These are phyloP conservation scores for Candida methanosorbosa DNA, from an alignment of 805 yeast species.

Conservation along the genomic window DNA sequence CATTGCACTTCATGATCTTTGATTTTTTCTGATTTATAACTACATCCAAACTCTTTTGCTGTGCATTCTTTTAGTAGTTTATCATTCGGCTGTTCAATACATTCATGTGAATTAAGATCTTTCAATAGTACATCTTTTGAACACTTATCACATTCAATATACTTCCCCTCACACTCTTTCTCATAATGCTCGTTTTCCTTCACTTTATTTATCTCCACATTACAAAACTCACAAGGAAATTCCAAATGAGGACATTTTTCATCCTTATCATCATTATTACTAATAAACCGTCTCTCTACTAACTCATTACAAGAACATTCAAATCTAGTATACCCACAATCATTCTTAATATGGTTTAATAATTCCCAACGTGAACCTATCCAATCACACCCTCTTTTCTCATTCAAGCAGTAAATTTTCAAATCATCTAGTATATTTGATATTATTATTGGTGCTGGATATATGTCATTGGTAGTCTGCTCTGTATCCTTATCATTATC, in stretches of 20 bases:
- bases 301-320: conserved; percentile 24
- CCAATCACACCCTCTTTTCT: conserved; percentile 47
- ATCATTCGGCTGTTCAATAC: no score
- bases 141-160: conserved; percentile 24
- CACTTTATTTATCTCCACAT: conserved; percentile 18
- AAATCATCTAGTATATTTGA: conserved; percentile 56
- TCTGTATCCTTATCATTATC: conserved; percentile 6
- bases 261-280: conserved; percentile 1
- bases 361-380: conserved; percentile 51
- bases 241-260: conserved; percentile 31
- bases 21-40: no score
- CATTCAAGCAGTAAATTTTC: conserved; percentile 45
- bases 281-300: conserved; percentile 12
- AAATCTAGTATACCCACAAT: conserved; percentile 30
- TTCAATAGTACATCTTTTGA: no score
- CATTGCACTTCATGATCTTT: conserved; percentile 22
- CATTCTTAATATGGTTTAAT: conserved; percentile 35
- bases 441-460: conserved; percentile 49
- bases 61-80: no score
- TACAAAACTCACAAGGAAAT: conserved; percentile 30
- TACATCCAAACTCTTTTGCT: no score
- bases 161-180: conserved; percentile 30
- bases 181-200: conserved; percentile 27
- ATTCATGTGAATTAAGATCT: no score
- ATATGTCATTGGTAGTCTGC: conserved; percentile 18